phyloP scores from a whole-genome alignment of 2,329 filamentous ascomycete species.

The Colletotrichum destructivum region DNA sequence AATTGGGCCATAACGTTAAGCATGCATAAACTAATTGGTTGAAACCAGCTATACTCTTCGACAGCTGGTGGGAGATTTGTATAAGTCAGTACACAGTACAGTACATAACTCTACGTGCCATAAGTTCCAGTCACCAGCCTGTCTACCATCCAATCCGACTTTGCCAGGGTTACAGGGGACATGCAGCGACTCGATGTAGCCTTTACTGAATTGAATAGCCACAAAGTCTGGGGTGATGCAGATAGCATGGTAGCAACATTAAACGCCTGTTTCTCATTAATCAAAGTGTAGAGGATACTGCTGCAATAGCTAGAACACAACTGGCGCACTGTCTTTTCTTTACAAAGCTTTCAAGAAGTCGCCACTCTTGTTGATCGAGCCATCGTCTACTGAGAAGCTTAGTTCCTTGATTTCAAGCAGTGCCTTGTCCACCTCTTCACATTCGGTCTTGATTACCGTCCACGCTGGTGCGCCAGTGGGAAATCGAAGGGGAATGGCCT shows the following conservation, averaged over 20 bases:
- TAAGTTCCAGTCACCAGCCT: no score
- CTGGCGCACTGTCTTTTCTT: not conserved
- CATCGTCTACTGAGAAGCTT: slow-evolving; percentile 15
- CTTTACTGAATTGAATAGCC: not conserved
- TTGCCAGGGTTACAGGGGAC: no score
- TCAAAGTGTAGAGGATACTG: no score
- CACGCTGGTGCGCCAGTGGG: slow-evolving; percentile 20
- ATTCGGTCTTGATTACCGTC: slow-evolving; percentile 7
- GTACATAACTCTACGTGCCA: no score
- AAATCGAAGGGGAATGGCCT: slow-evolving; percentile 7
- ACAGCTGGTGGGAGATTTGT: no score
- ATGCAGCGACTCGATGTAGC: no score
- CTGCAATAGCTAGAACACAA: not conserved
- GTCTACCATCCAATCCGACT: no score
- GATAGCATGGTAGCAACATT: not conserved
- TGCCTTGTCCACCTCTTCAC: slow-evolving; percentile 11
- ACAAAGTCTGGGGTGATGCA: not conserved
- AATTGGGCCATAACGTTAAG: no score
- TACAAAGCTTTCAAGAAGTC: slow-evolving; percentile 13
- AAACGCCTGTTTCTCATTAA: not conserved
- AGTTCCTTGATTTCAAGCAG: slow-evolving; percentile 7
- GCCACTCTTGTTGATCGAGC: slow-evolving; percentile 12
- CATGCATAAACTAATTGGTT: no score
- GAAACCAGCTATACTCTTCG: no score
- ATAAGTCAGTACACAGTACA: no score